Conservation (phyloP, 1,284 basidiomycete species). For the Sporisorium iseilematis-ciliati region DNA sequence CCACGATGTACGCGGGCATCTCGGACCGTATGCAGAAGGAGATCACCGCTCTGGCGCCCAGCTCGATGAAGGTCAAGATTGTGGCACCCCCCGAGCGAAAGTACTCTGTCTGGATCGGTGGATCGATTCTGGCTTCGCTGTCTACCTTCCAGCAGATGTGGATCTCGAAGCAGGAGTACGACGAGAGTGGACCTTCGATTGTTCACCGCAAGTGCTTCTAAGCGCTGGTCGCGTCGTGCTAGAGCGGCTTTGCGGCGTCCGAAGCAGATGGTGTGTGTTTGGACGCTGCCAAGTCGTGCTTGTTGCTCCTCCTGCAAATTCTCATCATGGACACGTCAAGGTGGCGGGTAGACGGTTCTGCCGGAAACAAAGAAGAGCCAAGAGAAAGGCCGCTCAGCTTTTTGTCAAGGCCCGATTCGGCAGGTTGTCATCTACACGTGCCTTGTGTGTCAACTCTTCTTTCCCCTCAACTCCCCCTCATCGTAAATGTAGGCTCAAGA, state of each 20-base stretch:
- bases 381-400: not conserved
- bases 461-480: not conserved
- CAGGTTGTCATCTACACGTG: not conserved
- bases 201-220: conserved; percentile 70
- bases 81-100: conserved; percentile 69
- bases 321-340: not conserved
- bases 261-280: conserved; percentile 1
- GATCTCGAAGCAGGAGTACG: conserved; percentile 83
- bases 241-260: conserved; percentile 3
- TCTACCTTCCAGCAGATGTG: conserved; percentile 94
- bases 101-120: conserved; percentile 95
- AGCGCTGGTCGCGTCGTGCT: conserved; percentile 20
- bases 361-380: not conserved
- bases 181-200: conserved; percentile 68
- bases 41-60: conserved; percentile 85
- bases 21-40: conserved; percentile 98
- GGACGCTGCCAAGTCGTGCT: conserved; percentile 5
- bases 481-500: conserved; percentile 17
- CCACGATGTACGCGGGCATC: conserved; percentile 97
- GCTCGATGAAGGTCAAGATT: conserved; percentile 82
- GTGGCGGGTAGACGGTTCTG: not conserved
- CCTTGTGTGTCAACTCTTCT: not conserved
- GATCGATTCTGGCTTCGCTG: conserved; percentile 94
- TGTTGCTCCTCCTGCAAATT: not conserved
- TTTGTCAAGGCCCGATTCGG: not conserved